Evolutionary conservation across 805 yeast species (phyloP).

Genomic region (Wickerhamiella azyma): DNA sequence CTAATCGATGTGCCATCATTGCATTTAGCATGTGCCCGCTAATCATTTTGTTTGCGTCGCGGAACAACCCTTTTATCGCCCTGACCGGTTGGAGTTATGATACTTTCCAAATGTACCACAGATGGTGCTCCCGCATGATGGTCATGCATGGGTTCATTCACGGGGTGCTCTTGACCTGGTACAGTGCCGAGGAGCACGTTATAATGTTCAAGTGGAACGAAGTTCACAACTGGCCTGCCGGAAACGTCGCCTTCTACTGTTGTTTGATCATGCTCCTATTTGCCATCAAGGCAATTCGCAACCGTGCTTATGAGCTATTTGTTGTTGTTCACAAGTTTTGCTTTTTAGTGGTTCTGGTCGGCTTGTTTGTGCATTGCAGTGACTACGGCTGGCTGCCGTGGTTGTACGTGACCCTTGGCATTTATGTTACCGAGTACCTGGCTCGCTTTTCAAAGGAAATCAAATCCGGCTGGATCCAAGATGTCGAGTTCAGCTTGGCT

Average conservation of each 20-base stretch:
- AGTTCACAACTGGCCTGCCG: constrained; percentile 28
- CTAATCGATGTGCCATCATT: constrained; percentile 37
- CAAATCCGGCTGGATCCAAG: constrained; percentile 37
- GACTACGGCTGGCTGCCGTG: constrained; percentile 48
- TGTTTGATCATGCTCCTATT: constrained; percentile 33
- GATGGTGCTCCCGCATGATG: constrained; percentile 38
- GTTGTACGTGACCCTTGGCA: constrained; percentile 39
- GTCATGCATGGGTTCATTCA: constrained; percentile 35
- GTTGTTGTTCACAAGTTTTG: constrained; percentile 32
- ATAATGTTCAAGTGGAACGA: constrained; percentile 20
- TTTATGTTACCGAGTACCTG: constrained; percentile 59
- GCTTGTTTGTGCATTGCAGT: constrained; percentile 40
- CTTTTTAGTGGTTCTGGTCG: constrained; percentile 14
- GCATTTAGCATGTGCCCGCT: constrained; percentile 36
- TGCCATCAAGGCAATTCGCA: constrained; percentile 38
- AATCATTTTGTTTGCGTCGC: constrained; percentile 46
- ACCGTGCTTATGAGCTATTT: constrained; percentile 43
- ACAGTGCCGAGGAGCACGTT: constrained; percentile 17
- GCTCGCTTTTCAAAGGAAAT: constrained; percentile 40
- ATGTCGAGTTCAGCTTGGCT: constrained; percentile 18
- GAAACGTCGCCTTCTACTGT: constrained; percentile 32
- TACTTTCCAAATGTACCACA: constrained; percentile 48
- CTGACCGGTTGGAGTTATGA: constrained; percentile 51
- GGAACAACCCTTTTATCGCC: constrained; percentile 54
- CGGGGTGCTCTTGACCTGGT: constrained; percentile 23